Evolutionary conservation across 1,284 basidiomycete genomes (phyloP), one percentile per base, ranked within the genome.

Genomic region (Cronartium ribicola): DNA sequence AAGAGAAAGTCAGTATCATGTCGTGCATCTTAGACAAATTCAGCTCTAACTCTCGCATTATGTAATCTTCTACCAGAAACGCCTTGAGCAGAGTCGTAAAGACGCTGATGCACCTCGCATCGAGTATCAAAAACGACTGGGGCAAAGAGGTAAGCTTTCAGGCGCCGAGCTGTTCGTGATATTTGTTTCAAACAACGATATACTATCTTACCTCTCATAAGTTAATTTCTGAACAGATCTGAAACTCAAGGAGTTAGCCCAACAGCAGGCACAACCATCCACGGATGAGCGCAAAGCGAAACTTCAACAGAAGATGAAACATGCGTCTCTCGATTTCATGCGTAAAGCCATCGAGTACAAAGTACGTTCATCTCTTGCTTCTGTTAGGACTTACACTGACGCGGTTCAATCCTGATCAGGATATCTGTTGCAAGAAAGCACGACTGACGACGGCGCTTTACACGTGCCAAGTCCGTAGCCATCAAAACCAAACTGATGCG

Each of bases 301-400:
- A 29, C 51, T 57, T 22, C 51, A 57, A 57, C 51, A 57, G 13
- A 29, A 57, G 20, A n/a, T 57, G 51, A 57, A 57, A 57, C 13
- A 57, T n/a, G 51, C 51, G 20, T 57, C 20, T 57, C 51, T 57
- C 17, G 51, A n/a, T 11, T 29, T 22, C 13, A 13, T 57, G 4
- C 20, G 36, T n/a, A 57, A 29, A 10, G 51, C 51, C 36, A 22
- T n/a, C 51, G 51, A 57, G 20, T 57, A 57, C 13, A 57, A 57
- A 57, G 51, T 57, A 57, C 17, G 11, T 22, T 29, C 8, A 57
- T 57, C 8, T 11, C 51, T 22, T 4, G n/a, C 6, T 55, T 55
- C 29, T 55, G 6, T 29, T 29, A 29, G 20, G 51, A 20, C 36
- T 22, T 22, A 4, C 4, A 22, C 51, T 57, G n/a, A 57, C 51